Percentiles rank a stretch among this genome's conserved stretches.
Evolutionary conservation across 1,284 basidiomycete species (phyloP).

Genomic region (Rhizoctonia solani): DNA sequence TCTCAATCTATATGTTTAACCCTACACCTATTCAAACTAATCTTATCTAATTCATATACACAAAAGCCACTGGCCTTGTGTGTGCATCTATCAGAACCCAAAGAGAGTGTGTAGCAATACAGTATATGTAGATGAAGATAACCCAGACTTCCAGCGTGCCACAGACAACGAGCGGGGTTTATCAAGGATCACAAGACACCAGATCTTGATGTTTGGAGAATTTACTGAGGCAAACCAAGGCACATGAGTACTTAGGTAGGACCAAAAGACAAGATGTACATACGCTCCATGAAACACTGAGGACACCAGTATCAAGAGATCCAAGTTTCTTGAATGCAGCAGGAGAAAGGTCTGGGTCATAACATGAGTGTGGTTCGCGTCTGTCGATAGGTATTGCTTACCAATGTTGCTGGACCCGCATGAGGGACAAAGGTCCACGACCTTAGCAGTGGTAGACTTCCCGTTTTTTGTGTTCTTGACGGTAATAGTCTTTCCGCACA

Average conservation of each 20-base stretch:
- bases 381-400: slow-evolving; percentile 4
- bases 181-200: neutral
- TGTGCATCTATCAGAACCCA: slow-evolving; percentile 18
- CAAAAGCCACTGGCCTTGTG: neutral
- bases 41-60: neutral
- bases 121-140: neutral
- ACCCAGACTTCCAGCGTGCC: slow-evolving; percentile 28
- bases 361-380: neutral
- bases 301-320: slow-evolving; percentile 21
- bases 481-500: slow-evolving; percentile 36
- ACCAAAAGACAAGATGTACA: neutral
- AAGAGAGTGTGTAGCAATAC: slow-evolving; percentile 20
- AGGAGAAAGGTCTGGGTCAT: slow-evolving; percentile 32
- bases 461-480: slow-evolving; percentile 36
- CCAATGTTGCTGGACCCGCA: slow-evolving; percentile 33
- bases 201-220: neutral
- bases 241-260: neutral
- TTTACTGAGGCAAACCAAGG: neutral
- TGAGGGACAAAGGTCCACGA: slow-evolving; percentile 37
- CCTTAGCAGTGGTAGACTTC: slow-evolving; percentile 31
- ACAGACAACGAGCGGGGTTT: slow-evolving; percentile 24
- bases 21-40: neutral
- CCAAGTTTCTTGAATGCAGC: slow-evolving; percentile 34
- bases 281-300: slow-evolving; percentile 35
- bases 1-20: neutral